A percentile compares a stretch with the other conserved stretches of the same genome.
Evolutionary conservation across 2,329 filamentous ascomycete species (phyloP).

Genomic region (Dothidotthia symphoricarpi): DNA sequence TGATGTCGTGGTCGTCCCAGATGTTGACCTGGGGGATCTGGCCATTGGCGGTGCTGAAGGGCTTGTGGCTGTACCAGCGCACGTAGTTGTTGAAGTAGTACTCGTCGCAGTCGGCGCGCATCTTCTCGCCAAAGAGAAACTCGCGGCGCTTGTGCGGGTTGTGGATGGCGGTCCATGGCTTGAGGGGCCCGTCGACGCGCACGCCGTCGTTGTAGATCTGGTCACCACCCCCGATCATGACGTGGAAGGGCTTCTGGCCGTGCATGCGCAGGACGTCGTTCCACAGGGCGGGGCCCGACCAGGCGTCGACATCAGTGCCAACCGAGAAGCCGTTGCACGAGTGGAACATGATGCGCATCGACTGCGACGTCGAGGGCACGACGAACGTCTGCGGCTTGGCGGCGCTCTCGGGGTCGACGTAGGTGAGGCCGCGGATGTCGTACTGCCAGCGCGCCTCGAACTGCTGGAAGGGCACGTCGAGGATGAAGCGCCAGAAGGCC

Average conservation of each 20-base stretch:
- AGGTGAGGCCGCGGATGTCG: conserved; percentile 64
- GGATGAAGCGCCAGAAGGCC: conserved; percentile 60
- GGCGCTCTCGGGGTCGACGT: conserved; percentile 50
- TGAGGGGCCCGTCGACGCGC: conserved; percentile 77
- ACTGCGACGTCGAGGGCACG: conserved; percentile 59
- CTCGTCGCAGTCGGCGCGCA: conserved; percentile 59
- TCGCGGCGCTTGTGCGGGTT: conserved; percentile 61
- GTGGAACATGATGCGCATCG: conserved; percentile 69
- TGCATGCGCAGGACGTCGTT: conserved; percentile 64
- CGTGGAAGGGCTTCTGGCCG: conserved; percentile 59
- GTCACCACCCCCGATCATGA: conserved; percentile 86
- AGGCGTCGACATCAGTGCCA: conserved; percentile 62
- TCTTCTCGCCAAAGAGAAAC: conserved; percentile 63
- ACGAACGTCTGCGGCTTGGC: conserved; percentile 48
- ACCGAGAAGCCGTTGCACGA: conserved; percentile 69
- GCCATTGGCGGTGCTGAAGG: conserved; percentile 59
- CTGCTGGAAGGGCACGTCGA: conserved; percentile 63
- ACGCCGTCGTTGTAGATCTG: conserved; percentile 80
- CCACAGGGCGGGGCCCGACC: conserved; percentile 63
- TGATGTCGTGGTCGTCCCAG: conserved; percentile 67
- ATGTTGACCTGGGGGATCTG: conserved; percentile 65
- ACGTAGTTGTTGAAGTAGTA: conserved; percentile 64
- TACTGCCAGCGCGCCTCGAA: conserved; percentile 81
- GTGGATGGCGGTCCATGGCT: conserved; percentile 59
- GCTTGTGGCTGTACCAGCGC: conserved; percentile 67